Conservation (phyloP, 257 asterid genomes). For the Cruciata laevipes region DNA sequence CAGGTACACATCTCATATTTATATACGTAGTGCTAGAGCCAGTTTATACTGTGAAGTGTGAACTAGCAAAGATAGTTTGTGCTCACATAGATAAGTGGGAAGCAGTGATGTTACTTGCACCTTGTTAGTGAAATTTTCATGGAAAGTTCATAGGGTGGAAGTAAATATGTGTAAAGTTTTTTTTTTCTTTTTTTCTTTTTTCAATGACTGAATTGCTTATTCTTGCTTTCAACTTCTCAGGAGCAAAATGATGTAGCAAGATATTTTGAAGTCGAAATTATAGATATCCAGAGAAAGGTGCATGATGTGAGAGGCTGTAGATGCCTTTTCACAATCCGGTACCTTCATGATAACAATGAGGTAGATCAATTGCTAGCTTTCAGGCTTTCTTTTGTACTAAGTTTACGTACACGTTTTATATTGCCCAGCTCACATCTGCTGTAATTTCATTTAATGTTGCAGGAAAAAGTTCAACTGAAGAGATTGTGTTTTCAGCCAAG, state of each 20-base stretch:
- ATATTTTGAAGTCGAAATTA: slow-evolving; percentile 69
- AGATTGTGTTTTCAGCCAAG: slow-evolving; percentile 77
- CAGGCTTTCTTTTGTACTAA: not conserved
- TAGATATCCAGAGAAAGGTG: slow-evolving; percentile 58
- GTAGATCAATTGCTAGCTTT: slow-evolving; percentile 24
- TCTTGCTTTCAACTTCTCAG: slow-evolving; percentile 24
- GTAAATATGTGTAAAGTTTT: not conserved
- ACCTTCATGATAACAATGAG: slow-evolving; percentile 58
- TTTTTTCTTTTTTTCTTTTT: not conserved
- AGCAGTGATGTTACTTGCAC: too few species aligned
- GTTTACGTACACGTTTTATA: not conserved
- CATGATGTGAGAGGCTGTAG: slow-evolving; percentile 98
- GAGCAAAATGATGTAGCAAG: slow-evolving; percentile 64
- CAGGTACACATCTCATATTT: slow-evolving; percentile 43
- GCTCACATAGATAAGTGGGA: too few species aligned
- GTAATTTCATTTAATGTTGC: slow-evolving; percentile 2
- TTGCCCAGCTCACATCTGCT: slow-evolving; percentile 1
- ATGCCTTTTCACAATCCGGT: slow-evolving; percentile 67
- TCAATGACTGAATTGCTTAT: not conserved
- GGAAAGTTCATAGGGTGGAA: not conserved
- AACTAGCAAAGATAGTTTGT: too few species aligned
- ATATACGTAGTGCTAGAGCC: not conserved
- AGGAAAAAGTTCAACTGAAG: slow-evolving; percentile 78
- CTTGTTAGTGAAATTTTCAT: not conserved
- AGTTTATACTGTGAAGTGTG: too few species aligned